These are phyloP conservation scores for Sapria himalayana DNA, from an alignment of 345 rosid genomes.

Conservation along the genomic window DNA sequence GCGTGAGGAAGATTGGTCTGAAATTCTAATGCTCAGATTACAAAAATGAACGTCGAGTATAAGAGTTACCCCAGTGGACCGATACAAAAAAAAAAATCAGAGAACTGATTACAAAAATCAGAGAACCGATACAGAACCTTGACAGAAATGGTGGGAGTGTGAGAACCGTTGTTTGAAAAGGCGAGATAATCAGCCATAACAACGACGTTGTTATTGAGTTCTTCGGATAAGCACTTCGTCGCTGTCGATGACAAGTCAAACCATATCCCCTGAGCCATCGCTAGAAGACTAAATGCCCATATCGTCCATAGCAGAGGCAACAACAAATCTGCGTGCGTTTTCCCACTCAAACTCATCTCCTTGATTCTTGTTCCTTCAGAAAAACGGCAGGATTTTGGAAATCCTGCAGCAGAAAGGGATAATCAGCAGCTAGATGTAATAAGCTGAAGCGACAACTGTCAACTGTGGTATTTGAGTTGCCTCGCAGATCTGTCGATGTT, in stretches of 20 bases:
- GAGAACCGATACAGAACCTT: constrained; percentile 24
- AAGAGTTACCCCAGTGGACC: too few species aligned
- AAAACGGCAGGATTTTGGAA: too few species aligned
- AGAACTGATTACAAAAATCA: constrained; percentile 1
- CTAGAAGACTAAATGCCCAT: constrained; percentile 8
- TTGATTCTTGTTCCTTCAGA: too few species aligned
- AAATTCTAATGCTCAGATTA: too few species aligned
- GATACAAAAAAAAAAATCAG: background rate
- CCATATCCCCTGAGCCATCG: constrained; percentile 42
- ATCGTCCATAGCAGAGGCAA: background rate
- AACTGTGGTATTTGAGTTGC: too few species aligned
- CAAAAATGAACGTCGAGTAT: too few species aligned
- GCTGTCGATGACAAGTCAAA: constrained; percentile 40
- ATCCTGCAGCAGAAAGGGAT: too few species aligned
- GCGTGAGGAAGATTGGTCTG: too few species aligned
- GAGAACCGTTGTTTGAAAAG: constrained; percentile 32
- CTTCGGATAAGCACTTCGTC: constrained; percentile 89
- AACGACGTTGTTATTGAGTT: constrained; percentile 56
- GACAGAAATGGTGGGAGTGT: constrained; percentile 35
- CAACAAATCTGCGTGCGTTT: constrained; percentile 2
- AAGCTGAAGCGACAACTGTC: too few species aligned
- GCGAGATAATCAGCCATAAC: constrained; percentile 68
- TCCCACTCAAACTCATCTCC: constrained; percentile 4
- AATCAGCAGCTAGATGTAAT: too few species aligned
- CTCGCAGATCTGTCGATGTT: too few species aligned